phyloP scores from a whole-genome alignment of 2,329 filamentous ascomycete species.

The Hansfordia pulvinata region DNA sequence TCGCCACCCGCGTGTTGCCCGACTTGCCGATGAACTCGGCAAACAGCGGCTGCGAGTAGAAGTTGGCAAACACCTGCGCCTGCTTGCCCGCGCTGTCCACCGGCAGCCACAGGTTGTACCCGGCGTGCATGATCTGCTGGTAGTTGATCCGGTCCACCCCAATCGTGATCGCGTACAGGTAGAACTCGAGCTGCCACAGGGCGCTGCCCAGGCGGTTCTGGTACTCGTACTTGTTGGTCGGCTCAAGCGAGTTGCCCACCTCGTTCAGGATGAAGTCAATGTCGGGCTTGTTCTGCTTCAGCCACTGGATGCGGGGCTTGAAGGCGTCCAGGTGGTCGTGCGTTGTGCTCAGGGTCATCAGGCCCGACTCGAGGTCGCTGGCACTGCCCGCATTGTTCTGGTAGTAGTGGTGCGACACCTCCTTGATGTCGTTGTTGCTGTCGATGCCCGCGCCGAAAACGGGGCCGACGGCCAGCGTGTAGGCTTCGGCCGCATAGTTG shows the following conservation, averaged over 20 bases:
- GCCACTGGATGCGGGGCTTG: slow-evolving; percentile 16
- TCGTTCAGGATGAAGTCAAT: slow-evolving; percentile 20
- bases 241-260: slow-evolving; percentile 20
- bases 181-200: slow-evolving; percentile 22
- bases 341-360: slow-evolving; percentile 16
- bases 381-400: slow-evolving; percentile 17
- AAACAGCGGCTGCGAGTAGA: slow-evolving; percentile 21
- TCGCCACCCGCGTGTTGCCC: slow-evolving; percentile 13
- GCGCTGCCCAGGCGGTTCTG: slow-evolving; percentile 20
- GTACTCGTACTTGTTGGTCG: slow-evolving; percentile 16
- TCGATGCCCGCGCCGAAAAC: slow-evolving; percentile 20
- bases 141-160: slow-evolving; percentile 21
- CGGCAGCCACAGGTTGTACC: slow-evolving; percentile 16
- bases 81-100: slow-evolving; percentile 13
- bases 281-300: slow-evolving; percentile 15
- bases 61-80: slow-evolving; percentile 20
- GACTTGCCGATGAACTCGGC: slow-evolving; percentile 20
- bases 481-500: slow-evolving; percentile 8
- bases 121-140: slow-evolving; percentile 22
- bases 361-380: slow-evolving; percentile 11
- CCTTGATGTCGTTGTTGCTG: slow-evolving; percentile 15
- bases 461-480: slow-evolving; percentile 13
- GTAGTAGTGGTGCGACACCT: slow-evolving; percentile 23
- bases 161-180: slow-evolving; percentile 19
- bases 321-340: slow-evolving; percentile 16